phyloP scores from a whole-genome alignment of 306 rosid genomes.

The Spatholobus suberectus region DNA sequence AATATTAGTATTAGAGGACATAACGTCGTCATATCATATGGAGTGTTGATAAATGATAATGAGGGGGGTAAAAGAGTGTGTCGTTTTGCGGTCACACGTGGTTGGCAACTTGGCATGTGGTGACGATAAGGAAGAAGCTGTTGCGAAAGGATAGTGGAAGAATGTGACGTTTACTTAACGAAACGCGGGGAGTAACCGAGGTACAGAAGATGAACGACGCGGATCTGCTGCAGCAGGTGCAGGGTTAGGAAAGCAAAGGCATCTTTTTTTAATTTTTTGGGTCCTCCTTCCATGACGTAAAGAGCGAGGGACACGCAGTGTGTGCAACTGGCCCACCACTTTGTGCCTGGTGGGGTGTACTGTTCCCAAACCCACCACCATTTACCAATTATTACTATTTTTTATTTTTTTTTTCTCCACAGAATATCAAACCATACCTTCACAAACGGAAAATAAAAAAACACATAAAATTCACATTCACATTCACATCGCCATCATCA shows the following conservation, averaged over 20 bases:
- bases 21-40: too few relatives aligned
- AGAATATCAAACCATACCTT: slow-evolving; percentile 30
- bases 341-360: slow-evolving; percentile 41
- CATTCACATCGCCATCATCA: slow-evolving; percentile 35
- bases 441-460: neutral
- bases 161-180: slow-evolving; percentile 50
- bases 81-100: slow-evolving; percentile 32
- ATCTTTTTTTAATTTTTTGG: slow-evolving; percentile 24
- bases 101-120: slow-evolving; percentile 48
- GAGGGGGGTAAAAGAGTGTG: neutral
- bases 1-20: neutral
- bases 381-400: neutral
- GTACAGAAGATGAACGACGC: slow-evolving; percentile 22
- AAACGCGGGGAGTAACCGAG: neutral
- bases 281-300: slow-evolving; percentile 34
- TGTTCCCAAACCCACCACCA: slow-evolving; percentile 46
- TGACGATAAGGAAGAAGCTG: slow-evolving; percentile 11
- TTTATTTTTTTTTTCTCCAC: neutral
- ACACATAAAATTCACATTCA: neutral
- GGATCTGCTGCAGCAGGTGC: slow-evolving; percentile 10
- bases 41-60: neutral
- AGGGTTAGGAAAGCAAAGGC: slow-evolving; percentile 27
- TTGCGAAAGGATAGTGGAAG: slow-evolving; percentile 18
- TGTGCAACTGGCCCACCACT: slow-evolving; percentile 50
- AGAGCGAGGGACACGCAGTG: slow-evolving; percentile 55